Evolutionary conservation across 2,329 filamentous ascomycete species (phyloP).

Genomic region (Rhynchosporium graminicola): DNA sequence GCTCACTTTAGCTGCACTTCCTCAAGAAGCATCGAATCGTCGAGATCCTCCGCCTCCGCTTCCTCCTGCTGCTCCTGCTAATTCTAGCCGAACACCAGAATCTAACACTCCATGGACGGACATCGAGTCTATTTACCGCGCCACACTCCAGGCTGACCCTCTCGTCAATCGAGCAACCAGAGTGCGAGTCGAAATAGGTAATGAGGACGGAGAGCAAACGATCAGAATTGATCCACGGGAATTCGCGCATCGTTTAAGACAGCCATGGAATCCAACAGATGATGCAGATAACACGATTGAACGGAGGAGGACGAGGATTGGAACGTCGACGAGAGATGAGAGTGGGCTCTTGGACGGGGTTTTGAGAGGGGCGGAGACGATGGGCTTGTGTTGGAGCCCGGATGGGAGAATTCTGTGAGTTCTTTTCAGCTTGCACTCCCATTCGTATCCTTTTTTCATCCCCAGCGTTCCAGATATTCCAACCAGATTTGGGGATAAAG

Average conservation of each 20-base stretch:
- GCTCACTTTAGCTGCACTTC: constrained; percentile 23
- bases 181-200: constrained; percentile 31
- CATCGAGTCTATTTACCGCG: constrained; percentile 46
- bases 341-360: constrained; percentile 35
- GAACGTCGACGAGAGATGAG: constrained; percentile 35
- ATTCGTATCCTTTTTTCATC: not conserved
- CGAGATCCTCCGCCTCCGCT: constrained; percentile 41
- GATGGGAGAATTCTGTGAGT: constrained; percentile 62
- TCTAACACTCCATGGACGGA: constrained; percentile 45
- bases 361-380: constrained; percentile 56
- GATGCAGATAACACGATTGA: not conserved
- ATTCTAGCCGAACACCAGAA: constrained; percentile 4
- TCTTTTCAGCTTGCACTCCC: not conserved
- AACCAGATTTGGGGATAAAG: not conserved
- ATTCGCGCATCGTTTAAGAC: constrained; percentile 35
- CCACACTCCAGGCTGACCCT: constrained; percentile 39
- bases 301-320: not conserved
- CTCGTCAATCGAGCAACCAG: constrained; percentile 31
- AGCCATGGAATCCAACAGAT: constrained; percentile 35
- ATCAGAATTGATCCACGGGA: constrained; percentile 33
- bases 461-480: not conserved
- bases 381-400: constrained; percentile 62
- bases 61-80: constrained; percentile 40
- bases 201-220: constrained; percentile 35
- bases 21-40: constrained; percentile 31